Conservation (phyloP, 2,329 filamentous ascomycete species). For the Aspergillus sp. region DNA sequence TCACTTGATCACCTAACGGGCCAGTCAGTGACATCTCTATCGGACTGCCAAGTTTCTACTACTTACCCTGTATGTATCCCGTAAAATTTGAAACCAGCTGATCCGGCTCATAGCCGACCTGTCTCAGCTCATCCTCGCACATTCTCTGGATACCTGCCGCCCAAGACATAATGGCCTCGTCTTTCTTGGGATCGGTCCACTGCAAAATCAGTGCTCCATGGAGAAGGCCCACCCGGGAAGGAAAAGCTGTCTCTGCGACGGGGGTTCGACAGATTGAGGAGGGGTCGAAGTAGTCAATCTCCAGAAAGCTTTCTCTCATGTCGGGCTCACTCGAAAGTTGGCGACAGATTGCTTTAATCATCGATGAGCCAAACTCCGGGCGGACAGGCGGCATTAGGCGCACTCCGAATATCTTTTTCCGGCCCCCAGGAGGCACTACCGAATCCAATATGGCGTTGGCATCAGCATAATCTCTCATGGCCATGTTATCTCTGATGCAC, state of each 20-base stretch:
- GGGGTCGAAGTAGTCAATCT: slow-evolving; percentile 37
- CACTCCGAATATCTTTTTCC: slow-evolving; percentile 34
- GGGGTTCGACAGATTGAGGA: slow-evolving; percentile 26
- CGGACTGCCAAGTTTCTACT: too few relatives aligned
- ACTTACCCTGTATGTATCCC: slow-evolving; percentile 1
- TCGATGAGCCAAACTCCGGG: slow-evolving; percentile 21
- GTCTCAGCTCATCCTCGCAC: slow-evolving; percentile 19
- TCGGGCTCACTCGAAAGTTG: slow-evolving; percentile 19
- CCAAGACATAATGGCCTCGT: slow-evolving; percentile 28
- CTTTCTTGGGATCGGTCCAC: slow-evolving; percentile 32
- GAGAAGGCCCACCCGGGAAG: slow-evolving; percentile 37
- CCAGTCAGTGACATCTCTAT: too few relatives aligned
- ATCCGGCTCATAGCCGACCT: slow-evolving; percentile 1
- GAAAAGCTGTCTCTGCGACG: slow-evolving; percentile 34
- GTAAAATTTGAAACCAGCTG: slow-evolving; percentile 2
- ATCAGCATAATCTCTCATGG: slow-evolving; percentile 32
- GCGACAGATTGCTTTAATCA: slow-evolving; percentile 20
- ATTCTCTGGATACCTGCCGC: slow-evolving; percentile 28
- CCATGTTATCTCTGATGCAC: slow-evolving; percentile 25
- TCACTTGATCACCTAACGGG: too few relatives aligned
- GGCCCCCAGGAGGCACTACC: slow-evolving; percentile 21
- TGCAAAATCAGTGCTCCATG: slow-evolving; percentile 34
- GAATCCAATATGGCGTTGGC: slow-evolving; percentile 31
- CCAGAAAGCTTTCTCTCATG: slow-evolving; percentile 20
- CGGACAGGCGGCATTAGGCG: slow-evolving; percentile 36